Conservation (phyloP, 306 rosid genomes). For the Lathyrus oleraceus region DNA sequence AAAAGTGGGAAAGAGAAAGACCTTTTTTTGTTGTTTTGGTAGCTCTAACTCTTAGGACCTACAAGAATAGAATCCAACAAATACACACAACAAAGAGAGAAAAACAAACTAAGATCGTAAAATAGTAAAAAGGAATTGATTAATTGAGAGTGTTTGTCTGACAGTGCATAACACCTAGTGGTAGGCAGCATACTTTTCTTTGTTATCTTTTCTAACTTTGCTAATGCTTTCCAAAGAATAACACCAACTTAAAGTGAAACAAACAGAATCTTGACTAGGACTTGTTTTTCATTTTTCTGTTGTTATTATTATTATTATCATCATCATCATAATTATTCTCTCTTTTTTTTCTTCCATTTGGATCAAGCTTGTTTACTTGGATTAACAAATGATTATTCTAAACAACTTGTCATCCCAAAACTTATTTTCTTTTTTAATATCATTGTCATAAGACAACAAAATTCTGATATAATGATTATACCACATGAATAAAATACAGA, state of each 20-base stretch:
- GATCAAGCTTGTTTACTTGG: slow-evolving; percentile 13
- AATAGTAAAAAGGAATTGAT: slow-evolving; percentile 14
- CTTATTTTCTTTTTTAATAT: background rate
- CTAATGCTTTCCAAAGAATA: slow-evolving; percentile 53
- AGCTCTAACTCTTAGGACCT: slow-evolving; percentile 31
- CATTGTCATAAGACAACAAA: background rate
- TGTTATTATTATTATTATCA: background rate
- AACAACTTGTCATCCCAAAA: background rate
- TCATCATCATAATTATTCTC: background rate
- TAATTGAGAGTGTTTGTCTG: slow-evolving; percentile 53
- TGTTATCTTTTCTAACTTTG: slow-evolving; percentile 44
- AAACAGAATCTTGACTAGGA: slow-evolving; percentile 42
- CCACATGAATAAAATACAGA: background rate
- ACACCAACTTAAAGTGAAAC: slow-evolving; percentile 28
- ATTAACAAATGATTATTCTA: slow-evolving; percentile 14
- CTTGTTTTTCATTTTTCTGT: slow-evolving; percentile 22
- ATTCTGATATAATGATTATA: background rate
- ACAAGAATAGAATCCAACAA: slow-evolving; percentile 38
- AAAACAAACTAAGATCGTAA: slow-evolving; percentile 37
- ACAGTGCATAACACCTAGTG: slow-evolving; percentile 59
- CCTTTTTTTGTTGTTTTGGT: slow-evolving; percentile 47
- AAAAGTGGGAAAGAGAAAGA: slow-evolving; percentile 47
- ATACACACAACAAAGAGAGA: slow-evolving; percentile 34
- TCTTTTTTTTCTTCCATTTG: background rate
- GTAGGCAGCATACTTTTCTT: slow-evolving; percentile 55